phyloP scores from a whole-genome alignment of 1,284 basidiomycete species.

The Ganoderma sinense region DNA sequence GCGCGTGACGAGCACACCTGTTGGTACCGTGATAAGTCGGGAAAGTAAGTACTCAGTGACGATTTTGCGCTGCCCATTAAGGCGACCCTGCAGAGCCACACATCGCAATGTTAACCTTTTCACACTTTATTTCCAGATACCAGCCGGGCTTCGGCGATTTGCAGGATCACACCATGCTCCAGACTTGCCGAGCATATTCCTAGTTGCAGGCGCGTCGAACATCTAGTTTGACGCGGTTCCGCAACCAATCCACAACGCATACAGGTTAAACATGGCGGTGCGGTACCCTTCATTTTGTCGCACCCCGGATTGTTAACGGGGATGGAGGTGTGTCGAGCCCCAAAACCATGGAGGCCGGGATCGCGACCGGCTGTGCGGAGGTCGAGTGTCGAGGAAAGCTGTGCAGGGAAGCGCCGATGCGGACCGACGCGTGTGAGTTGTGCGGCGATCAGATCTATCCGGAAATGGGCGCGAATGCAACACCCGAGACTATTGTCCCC shows the following conservation, averaged over 20 bases:
- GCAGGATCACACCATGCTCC: not conserved
- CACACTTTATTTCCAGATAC: not conserved
- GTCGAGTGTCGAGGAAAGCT: constrained; percentile 6
- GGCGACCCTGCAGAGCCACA: not conserved
- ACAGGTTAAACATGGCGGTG: constrained; percentile 9
- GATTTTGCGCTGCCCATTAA: not conserved
- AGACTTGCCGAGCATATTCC: not conserved
- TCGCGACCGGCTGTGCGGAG: constrained; percentile 6
- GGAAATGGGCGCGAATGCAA: constrained; percentile 1
- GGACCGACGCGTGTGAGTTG: constrained; percentile 16
- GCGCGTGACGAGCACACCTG: not conserved
- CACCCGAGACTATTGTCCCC: constrained; percentile 16
- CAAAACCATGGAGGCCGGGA: constrained; percentile 12
- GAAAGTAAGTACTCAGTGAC: not conserved
- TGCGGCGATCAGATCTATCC: constrained; percentile 5
- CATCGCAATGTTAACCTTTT: not conserved
- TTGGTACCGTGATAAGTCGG: not conserved
- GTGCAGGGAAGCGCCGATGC: constrained; percentile 5
- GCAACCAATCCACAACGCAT: not conserved
- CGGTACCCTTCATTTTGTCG: not conserved
- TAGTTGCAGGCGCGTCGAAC: not conserved
- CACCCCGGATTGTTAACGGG: constrained; percentile 7
- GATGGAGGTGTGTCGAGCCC: constrained; percentile 11
- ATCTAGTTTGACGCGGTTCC: not conserved
- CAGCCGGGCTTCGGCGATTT: not conserved